These are phyloP conservation scores for Aspergillus bridgeri DNA, from an alignment of 495 filamentous ascomycete genomes.

Conservation along the genomic window DNA sequence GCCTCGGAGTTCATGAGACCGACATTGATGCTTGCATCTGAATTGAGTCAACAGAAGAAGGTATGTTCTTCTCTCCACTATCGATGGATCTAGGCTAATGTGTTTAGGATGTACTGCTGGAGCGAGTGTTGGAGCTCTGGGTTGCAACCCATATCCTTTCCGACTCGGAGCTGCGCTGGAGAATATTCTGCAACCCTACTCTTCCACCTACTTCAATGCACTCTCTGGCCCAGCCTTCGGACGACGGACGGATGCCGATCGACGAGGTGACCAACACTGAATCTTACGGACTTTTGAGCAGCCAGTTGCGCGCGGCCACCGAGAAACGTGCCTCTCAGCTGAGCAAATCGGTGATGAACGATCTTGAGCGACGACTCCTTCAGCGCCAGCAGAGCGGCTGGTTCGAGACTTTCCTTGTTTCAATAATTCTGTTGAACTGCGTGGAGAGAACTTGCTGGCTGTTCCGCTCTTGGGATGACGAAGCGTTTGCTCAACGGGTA, in stretches of 20 bases:
- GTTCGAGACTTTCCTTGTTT: conserved; percentile 73
- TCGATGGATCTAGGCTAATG: conserved; percentile 4
- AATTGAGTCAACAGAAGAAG: conserved; percentile 53
- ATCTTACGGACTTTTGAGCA: conserved; percentile 53
- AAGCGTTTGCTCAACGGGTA: conserved; percentile 43
- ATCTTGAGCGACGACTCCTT: conserved; percentile 69
- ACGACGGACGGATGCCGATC: conserved; percentile 44
- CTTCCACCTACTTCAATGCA: conserved; percentile 42
- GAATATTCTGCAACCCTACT: conserved; percentile 52
- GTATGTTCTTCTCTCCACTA: conserved; percentile 17
- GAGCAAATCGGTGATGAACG: conserved; percentile 66
- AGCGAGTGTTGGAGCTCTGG: conserved; percentile 71
- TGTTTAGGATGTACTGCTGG: conserved; percentile 56
- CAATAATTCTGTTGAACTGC: conserved; percentile 71
- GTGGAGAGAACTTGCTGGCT: conserved; percentile 83
- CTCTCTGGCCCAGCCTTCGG: conserved; percentile 36
- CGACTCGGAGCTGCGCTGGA: conserved; percentile 65
- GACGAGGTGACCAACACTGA: conserved; percentile 42
- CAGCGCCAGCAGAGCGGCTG: conserved; percentile 67
- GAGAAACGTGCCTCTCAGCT: conserved; percentile 67
- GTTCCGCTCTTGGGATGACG: conserved; percentile 69
- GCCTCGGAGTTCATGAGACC: conserved; percentile 64
- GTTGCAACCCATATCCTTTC: conserved; percentile 68
- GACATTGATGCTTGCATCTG: conserved; percentile 58
- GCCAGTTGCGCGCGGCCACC: conserved; percentile 69